phyloP scores from a whole-genome alignment of 306 rosid species.

The Cicer arietinum region DNA sequence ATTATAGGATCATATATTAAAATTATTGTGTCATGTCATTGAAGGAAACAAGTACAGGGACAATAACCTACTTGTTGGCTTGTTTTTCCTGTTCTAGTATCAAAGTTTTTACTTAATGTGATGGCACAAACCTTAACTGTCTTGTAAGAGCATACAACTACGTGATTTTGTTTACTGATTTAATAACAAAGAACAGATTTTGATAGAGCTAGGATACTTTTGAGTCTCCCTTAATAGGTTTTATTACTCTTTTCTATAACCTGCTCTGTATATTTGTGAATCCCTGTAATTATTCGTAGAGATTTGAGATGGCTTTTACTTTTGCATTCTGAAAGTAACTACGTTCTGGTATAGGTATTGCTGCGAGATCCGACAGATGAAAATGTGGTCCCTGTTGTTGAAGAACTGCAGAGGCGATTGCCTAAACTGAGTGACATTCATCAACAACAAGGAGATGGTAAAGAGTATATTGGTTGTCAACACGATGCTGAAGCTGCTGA shows the following conservation, averaged over 20 bases:
- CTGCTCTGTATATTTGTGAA: slow-evolving; percentile 14
- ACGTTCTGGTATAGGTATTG: slow-evolving; percentile 65
- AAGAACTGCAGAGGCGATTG: slow-evolving; percentile 85
- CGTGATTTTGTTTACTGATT: slow-evolving; percentile 14
- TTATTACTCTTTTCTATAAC: slow-evolving; percentile 35
- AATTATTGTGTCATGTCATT: slow-evolving; percentile 11
- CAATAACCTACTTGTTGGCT: slow-evolving; percentile 28
- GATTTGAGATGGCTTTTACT: slow-evolving; percentile 26
- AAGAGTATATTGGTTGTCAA: slow-evolving; percentile 53
- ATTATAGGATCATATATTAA: slow-evolving; percentile 7
- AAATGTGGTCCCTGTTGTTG: slow-evolving; percentile 82
- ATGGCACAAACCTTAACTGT: slow-evolving; percentile 4
- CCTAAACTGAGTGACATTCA: slow-evolving; percentile 50
- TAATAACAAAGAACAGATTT: background rate
- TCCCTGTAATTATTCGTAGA: slow-evolving; percentile 24
- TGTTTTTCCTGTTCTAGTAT: background rate
- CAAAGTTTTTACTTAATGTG: background rate
- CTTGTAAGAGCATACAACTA: background rate
- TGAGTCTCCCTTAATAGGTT: slow-evolving; percentile 22
- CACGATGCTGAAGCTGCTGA: slow-evolving; percentile 70
- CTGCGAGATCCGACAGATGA: slow-evolving; percentile 87
- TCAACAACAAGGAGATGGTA: slow-evolving; percentile 52
- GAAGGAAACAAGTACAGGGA: slow-evolving; percentile 20
- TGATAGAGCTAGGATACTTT: slow-evolving; percentile 12
- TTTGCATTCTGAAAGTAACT: slow-evolving; percentile 33